Conservation (phyloP, 129 eudicot genomes). For the Smallanthus sonchifolius region DNA sequence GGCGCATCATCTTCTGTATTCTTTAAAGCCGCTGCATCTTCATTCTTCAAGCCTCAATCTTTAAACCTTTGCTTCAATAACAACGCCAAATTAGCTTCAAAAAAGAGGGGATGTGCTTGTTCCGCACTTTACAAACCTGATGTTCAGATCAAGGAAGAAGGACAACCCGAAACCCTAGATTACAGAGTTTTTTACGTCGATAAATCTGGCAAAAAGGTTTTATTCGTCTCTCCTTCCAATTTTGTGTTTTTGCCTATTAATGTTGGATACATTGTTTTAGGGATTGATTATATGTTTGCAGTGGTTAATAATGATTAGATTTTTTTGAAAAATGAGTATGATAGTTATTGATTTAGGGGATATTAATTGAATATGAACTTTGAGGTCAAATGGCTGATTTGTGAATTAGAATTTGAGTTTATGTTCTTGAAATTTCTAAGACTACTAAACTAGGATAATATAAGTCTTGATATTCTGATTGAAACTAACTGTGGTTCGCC, state of each 20-base stretch:
- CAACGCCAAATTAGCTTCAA: slow-evolving; percentile 26
- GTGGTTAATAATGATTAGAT: neutral
- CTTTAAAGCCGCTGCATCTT: slow-evolving; percentile 28
- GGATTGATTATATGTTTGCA: neutral
- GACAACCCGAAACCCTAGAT: slow-evolving; percentile 93
- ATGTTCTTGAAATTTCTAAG: too few relatives aligned
- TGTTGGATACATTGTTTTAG: slow-evolving; percentile 1
- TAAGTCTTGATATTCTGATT: too few relatives aligned
- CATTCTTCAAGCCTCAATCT: slow-evolving; percentile 33
- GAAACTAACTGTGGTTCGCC: neutral
- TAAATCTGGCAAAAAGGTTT: slow-evolving; percentile 78
- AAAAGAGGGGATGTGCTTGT: slow-evolving; percentile 58
- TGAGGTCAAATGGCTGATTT: too few relatives aligned
- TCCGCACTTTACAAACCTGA: slow-evolving; percentile 62
- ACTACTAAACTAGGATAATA: too few relatives aligned
- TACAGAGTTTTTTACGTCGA: slow-evolving; percentile 79
- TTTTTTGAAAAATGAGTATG: too few relatives aligned
- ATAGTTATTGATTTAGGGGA: neutral
- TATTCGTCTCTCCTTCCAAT: neutral
- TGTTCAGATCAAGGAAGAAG: slow-evolving; percentile 63
- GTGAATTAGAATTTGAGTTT: too few relatives aligned
- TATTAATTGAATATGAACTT: too few relatives aligned
- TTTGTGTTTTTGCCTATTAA: too few relatives aligned
- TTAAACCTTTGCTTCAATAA: slow-evolving; percentile 38
- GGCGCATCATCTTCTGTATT: slow-evolving; percentile 47